Evolutionary conservation across 169 alveolate genomes (phyloP).

Genomic region (Eimeria maxima): DNA sequence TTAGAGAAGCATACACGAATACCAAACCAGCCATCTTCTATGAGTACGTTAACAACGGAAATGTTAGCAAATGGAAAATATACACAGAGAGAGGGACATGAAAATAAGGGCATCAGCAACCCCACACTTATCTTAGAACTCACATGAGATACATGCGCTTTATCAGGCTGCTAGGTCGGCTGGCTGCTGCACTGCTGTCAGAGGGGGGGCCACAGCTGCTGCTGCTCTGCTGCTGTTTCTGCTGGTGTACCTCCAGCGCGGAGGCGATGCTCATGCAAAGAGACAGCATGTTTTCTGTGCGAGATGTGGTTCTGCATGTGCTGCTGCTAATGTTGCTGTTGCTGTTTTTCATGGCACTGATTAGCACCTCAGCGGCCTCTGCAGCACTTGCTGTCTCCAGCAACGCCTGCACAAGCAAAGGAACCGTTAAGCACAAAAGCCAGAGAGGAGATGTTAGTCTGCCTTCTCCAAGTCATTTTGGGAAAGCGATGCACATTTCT

Average conservation of each 20-base stretch:
- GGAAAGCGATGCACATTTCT: no score
- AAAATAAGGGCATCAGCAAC: neutral
- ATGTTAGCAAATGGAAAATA: neutral
- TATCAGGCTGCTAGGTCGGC: neutral
- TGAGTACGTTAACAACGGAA: no score
- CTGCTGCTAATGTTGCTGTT: neutral
- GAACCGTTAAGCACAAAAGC: neutral
- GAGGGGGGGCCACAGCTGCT: neutral
- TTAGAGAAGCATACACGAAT: neutral
- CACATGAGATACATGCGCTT: neutral
- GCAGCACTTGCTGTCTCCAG: constrained; percentile 7
- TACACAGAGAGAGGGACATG: neutral
- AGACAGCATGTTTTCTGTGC: neutral
- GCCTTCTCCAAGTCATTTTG: no score
- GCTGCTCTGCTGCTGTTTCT: neutral
- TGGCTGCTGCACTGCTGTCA: neutral
- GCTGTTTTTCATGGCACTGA: neutral
- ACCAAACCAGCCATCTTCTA: no score
- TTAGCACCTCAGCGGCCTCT: constrained; percentile 27
- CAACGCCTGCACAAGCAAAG: neutral
- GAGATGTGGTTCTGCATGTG: neutral
- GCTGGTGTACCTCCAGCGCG: neutral
- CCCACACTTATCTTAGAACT: neutral
- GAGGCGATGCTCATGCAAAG: neutral
- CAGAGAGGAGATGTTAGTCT: neutral